Conservation (phyloP, 768 basidiomycete genomes). For the Fomitopsis pulvina region DNA sequence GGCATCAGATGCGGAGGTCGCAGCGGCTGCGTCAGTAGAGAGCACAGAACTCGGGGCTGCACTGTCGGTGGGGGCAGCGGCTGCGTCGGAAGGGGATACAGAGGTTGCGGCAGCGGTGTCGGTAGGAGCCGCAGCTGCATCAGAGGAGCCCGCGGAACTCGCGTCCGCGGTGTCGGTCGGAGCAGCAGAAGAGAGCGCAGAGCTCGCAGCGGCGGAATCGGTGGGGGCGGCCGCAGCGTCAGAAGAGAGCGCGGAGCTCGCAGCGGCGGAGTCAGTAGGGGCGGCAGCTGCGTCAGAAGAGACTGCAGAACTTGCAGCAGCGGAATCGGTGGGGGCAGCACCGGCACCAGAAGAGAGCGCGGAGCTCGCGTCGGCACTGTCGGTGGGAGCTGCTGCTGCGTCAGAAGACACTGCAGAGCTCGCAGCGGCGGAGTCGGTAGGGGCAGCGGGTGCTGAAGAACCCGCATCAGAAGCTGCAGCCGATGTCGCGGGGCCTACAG, state of each 20-base stretch:
- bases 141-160: no score
- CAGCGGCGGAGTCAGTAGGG: not conserved
- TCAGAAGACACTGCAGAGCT: not conserved
- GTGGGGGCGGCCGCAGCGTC: not conserved
- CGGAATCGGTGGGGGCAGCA: not conserved
- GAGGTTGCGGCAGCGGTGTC: no score
- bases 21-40: no score
- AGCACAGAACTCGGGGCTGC: no score
- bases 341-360: not conserved
- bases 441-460: not conserved
- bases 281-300: not conserved
- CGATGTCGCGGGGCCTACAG: no score
- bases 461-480: not conserved
- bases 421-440: not conserved
- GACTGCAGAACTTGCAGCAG: no score
- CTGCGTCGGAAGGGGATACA: not conserved
- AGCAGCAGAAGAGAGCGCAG: not conserved
- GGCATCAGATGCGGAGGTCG: no score
- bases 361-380: not conserved
- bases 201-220: not conserved
- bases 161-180: no score
- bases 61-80: not conserved
- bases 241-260: not conserved
- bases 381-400: not conserved
- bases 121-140: not conserved